A percentile compares a stretch with the other conserved stretches of the same genome.
These are phyloP conservation scores for Mentha longifolia DNA, from an alignment of 257 asterid species.

Conservation along the genomic window DNA sequence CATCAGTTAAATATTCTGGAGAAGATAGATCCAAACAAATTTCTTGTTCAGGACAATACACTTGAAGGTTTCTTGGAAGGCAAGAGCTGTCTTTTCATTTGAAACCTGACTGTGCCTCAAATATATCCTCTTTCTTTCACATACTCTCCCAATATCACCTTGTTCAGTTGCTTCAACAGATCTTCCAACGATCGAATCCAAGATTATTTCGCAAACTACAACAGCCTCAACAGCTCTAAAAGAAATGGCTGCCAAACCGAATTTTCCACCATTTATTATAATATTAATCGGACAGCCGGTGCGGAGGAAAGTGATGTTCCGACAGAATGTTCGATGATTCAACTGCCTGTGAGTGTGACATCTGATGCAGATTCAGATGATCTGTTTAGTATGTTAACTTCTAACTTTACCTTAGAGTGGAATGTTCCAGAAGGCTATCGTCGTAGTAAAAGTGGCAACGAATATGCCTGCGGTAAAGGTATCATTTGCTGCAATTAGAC, in stretches of 20 bases:
- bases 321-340: background rate
- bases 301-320: background rate
- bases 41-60: background rate
- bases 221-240: background rate
- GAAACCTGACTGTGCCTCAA: background rate
- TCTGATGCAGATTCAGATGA: background rate
- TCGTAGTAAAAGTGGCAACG: background rate
- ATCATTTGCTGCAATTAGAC: too few species aligned
- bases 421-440: constrained; percentile 14
- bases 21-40: background rate
- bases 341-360: constrained; percentile 31
- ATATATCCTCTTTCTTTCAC: constrained; percentile 32
- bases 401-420: constrained; percentile 34
- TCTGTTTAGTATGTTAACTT: background rate
- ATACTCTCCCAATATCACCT: constrained; percentile 32
- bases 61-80: accelerated
- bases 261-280: background rate
- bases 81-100: background rate
- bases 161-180: constrained; percentile 24
- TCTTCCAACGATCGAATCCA: background rate
- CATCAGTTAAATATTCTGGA: background rate
- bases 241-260: background rate
- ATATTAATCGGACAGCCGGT: too few species aligned
- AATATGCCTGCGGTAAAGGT: background rate
- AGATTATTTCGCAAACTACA: background rate